These are phyloP conservation scores for Dioszegia crocea DNA, from an alignment of 768 basidiomycete genomes.

Conservation along the genomic window DNA sequence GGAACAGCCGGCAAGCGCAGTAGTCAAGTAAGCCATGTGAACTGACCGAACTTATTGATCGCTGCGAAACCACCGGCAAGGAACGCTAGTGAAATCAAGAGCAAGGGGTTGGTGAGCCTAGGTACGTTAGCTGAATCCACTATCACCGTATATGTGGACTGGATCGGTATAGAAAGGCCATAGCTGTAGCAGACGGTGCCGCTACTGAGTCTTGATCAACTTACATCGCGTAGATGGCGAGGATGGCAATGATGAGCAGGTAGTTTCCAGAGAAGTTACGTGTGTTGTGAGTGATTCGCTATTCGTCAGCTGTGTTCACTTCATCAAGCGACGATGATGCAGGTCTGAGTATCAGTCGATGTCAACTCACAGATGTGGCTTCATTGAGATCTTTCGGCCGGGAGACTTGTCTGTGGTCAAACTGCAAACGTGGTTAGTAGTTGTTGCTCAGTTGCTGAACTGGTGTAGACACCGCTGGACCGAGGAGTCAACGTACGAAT, in stretches of 20 bases:
- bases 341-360: no score
- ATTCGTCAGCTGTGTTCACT: neutral
- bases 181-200: neutral
- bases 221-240: constrained; percentile 78
- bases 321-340: neutral
- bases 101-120: constrained; percentile 65
- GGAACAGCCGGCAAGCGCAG: neutral
- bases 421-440: constrained; percentile 26
- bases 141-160: no score
- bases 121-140: neutral
- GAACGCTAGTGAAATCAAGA: constrained; percentile 81
- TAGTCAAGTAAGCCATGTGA: neutral
- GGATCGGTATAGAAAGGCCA: no score
- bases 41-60: constrained; percentile 84
- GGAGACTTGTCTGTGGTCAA: constrained; percentile 48
- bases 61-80: constrained; percentile 84
- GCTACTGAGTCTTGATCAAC: constrained; percentile 28
- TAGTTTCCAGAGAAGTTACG: constrained; percentile 69
- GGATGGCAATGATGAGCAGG: constrained; percentile 78
- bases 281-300: constrained; percentile 94
- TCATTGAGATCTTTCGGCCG: constrained; percentile 49
- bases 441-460: no score
- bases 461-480: no score
- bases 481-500: constrained; percentile 48
- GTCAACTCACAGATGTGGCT: constrained; percentile 42